Conservation (phyloP, 139 green algal genomes). For the Asterochloris erici region DNA sequence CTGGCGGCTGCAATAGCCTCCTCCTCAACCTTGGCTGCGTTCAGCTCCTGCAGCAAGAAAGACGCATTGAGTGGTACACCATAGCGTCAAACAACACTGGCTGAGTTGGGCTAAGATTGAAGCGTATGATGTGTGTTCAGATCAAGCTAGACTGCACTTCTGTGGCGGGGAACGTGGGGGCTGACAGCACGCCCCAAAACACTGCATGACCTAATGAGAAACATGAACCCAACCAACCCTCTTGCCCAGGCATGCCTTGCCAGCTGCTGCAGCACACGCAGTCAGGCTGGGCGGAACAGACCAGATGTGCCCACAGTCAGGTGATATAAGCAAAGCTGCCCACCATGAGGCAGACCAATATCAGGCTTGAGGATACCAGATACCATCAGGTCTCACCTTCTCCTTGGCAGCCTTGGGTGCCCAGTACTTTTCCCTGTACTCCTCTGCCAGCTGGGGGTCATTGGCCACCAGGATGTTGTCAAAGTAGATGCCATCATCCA, state of each 20-base stretch:
- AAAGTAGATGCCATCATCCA: constrained; percentile 73
- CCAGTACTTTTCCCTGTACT: constrained; percentile 54
- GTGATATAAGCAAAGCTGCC: background rate
- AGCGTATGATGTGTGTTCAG: background rate
- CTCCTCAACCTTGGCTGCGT: constrained; percentile 12
- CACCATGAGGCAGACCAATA: background rate
- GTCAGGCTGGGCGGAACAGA: background rate
- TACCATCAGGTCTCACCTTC: background rate
- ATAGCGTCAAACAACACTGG: background rate
- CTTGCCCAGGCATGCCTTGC: background rate
- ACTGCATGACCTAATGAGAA: too few relatives aligned
- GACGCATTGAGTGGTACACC: background rate
- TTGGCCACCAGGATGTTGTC: constrained; percentile 79
- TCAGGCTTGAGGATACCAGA: background rate
- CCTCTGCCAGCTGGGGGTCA: constrained; percentile 40
- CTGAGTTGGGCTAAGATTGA: background rate
- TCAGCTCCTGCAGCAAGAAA: background rate
- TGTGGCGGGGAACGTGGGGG: too few relatives aligned
- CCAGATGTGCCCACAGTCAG: background rate
- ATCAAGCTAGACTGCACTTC: too few relatives aligned
- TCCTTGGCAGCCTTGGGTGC: constrained; percentile 48
- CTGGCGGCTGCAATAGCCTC: background rate
- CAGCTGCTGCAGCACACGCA: background rate
- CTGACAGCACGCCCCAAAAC: too few relatives aligned
- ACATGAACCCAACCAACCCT: background rate